Base-by-base conservation (phyloP, 208 protist species). In the Leishmania braziliensis region DNA sequence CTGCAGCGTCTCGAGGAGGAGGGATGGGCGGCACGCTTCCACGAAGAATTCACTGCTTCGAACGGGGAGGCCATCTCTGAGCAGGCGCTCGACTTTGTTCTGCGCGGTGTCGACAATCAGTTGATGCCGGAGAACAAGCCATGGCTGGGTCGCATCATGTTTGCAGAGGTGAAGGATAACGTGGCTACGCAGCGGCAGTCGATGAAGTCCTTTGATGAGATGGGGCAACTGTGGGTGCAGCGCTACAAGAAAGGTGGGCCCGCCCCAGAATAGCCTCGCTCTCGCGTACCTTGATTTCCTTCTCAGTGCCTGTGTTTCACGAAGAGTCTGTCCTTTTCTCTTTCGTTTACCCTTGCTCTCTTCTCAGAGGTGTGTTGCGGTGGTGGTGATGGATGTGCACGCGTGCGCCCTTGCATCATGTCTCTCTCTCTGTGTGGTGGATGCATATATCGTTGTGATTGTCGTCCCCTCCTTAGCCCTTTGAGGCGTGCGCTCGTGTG, bases 111-210 rank as follows among this genome's bases (percentile, higher is more conserved):
- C 20, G 87, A 91, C 71, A 96, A 95, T 70, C 90, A 94, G 75
- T 88, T 98, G 62, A 71, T 98, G 51, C 95, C 95, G 39, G 93
- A 98, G 89, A 96, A 92, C 81, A 98, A 98, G 88, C 95, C 95
- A 46, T 97, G 93, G 92, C 83, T 98, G 8, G 95, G 95, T 9
- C 88, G 92, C 12, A 81, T 98, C 26, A 98, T 98, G 95, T 98
- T 95, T 85, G 89, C 90, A 10, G 93, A 97, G 68, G 83, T 78
- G 63, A 86, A 88, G 68, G 88, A 95, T 81, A 85, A 81, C 63
- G 83, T 74, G 16, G 88, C 94, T 5, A 71, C 85, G 53, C 72
- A 76, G 78, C 84, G 82, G 79, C 90, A 90, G 70, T 88, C 79
- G 2, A 70, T 56, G 51, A 76, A 79, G 60, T 88, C 88, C 36